Evolutionary conservation across 129 eudicot species (phyloP), one percentile per base, ranked within the genome.

Genomic region (Flaveria robusta): DNA sequence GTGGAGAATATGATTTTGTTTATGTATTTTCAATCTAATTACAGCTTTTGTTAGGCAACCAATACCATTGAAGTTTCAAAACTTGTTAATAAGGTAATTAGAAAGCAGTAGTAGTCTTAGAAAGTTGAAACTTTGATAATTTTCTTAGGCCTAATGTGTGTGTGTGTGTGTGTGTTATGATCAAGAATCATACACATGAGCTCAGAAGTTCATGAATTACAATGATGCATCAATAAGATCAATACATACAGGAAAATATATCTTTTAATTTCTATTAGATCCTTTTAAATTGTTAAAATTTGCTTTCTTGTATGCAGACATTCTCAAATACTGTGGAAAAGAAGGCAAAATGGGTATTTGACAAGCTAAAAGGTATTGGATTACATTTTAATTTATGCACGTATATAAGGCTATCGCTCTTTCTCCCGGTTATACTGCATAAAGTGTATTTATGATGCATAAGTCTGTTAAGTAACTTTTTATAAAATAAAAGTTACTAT

Each of bases 331-430:
- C 96, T 3, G 97, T 92, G 42, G 97, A 92, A 81, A 89, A 92
- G 83, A 92, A 89, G 78, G 97, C 97, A 11, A 92, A 92, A 85
- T 92, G 97, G 97, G 77, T 92, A 49, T 92, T 92, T 80, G 89
- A 92, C 89, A 92, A 92, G 89, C 84, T 92, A 70, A 92, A 92
- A 85, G 97, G 97, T 90, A 81, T 60, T 60, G 5, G 11, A 9
- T 52, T 65, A 58, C n/a, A 37, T 60, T 60, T 60, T 27, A 9
- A 10, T 58, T 10, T 63, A 9, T 27, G 39, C 42, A 41, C 22
- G 7, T 49, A 41, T 45, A 60, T 22, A 63, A 15, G 55, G 20
- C 58, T 26, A 15, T 14, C 18, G 19, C 6, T 4, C 16, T 20
- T 20, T 58, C 34, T 56, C 39, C 20, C 7, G 1, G 8, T 26